phyloP scores from a whole-genome alignment of 1,284 basidiomycete species.

The Cutaneotrichosporon spelunceum region DNA sequence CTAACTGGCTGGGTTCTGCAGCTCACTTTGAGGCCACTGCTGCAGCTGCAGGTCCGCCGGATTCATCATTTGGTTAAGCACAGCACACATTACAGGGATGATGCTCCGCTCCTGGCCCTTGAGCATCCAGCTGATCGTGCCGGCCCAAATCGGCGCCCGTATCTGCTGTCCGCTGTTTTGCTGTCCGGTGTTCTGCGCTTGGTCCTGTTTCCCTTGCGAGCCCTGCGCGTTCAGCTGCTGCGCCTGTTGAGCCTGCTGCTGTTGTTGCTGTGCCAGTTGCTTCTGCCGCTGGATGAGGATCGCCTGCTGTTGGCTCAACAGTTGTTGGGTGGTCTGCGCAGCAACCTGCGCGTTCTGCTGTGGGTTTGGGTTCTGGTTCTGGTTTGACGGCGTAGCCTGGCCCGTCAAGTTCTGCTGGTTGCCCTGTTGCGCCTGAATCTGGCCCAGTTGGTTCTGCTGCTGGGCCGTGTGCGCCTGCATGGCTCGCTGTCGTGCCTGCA shows the following conservation, averaged over 20 bases:
- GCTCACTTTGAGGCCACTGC: conserved; percentile 23
- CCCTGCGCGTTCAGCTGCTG: conserved; percentile 1
- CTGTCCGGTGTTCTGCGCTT: conserved; percentile 8
- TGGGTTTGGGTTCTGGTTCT: neutral
- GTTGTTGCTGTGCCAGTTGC: conserved; percentile 8
- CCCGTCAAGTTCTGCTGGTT: neutral
- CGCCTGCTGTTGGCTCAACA: conserved; percentile 16
- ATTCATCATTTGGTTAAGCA: conserved; percentile 15
- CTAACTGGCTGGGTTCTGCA: too few relatives aligned
- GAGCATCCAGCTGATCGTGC: conserved; percentile 23
- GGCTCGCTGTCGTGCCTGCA: conserved; percentile 18
- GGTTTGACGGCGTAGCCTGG: neutral
- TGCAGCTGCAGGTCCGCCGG: conserved; percentile 14
- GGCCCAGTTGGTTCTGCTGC: conserved; percentile 2
- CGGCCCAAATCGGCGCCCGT: conserved; percentile 18
- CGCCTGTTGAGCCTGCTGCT: conserved; percentile 2
- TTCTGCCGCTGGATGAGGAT: conserved; percentile 8
- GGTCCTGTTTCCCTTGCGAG: neutral
- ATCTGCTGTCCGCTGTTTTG: conserved; percentile 8
- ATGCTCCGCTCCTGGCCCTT: conserved; percentile 16
- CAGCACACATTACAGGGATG: conserved; percentile 22
- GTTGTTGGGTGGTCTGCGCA: conserved; percentile 9
- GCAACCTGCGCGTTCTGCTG: conserved; percentile 1
- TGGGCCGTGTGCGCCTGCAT: conserved; percentile 7
- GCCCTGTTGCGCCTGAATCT: conserved; percentile 1